Evolutionary conservation across 225 moss, liverwort and hornwort genomes (phyloP).

Genomic region (Antitrichia curtipendula): DNA sequence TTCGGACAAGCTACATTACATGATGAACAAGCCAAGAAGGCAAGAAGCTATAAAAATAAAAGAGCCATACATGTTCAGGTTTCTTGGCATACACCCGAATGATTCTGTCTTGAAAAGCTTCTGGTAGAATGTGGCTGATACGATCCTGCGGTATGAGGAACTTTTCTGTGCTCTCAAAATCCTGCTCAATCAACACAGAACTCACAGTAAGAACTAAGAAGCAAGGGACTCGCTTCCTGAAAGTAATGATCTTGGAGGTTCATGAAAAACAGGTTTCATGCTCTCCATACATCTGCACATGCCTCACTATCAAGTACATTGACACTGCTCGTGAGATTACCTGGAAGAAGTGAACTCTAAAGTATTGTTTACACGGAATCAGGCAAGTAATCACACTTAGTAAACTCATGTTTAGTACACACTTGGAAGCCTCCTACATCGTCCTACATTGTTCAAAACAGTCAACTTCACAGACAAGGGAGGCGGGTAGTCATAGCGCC

Average conservation of each 20-base stretch:
- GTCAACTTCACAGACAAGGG: no score
- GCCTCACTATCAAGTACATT: neutral
- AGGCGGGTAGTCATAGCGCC: no score
- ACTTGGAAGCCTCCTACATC: no score
- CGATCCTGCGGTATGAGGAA: constrained; percentile 74
- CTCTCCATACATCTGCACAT: neutral
- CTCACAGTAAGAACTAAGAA: constrained; percentile 2
- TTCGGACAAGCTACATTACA: neutral
- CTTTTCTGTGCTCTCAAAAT: constrained; percentile 77
- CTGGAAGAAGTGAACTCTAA: constrained; percentile 84
- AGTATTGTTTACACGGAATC: no score
- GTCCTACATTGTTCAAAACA: no score
- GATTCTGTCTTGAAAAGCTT: constrained; percentile 59
- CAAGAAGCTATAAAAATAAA: neutral
- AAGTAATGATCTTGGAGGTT: neutral
- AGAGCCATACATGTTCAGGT: constrained; percentile 63
- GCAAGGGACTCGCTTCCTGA: neutral
- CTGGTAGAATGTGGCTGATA: constrained; percentile 82
- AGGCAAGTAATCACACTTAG: no score
- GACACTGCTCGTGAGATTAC: neutral
- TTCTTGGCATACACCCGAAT: constrained; percentile 88
- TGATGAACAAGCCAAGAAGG: neutral
- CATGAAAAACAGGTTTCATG: neutral
- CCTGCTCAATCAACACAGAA: constrained; percentile 31
- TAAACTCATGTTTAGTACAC: no score